Base-by-base conservation (phyloP, 495 filamentous ascomycete genomes). In the Aspergillus bertholletiae region DNA sequence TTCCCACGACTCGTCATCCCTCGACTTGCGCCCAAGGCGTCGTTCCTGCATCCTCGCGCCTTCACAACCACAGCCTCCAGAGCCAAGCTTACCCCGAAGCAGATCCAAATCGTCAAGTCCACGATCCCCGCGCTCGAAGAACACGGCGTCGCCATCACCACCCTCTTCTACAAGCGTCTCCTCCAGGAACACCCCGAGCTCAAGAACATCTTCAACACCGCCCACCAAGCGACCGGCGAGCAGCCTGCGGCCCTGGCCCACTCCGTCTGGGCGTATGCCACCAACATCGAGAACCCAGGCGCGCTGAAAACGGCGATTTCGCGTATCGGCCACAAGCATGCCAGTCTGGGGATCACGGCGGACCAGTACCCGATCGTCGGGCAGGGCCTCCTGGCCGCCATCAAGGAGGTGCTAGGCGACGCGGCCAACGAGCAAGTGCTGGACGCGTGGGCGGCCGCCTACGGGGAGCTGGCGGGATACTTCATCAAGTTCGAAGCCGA, bases 291-390 rank as follows among this genome's bases (percentile, higher is more conserved):
- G 59, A 76, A 86, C 67, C 78, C 85, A 1, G 71, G 66, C 51
- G 75, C 73, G 23, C 75, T 88, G 5, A 53, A 64, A n/a, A 68
- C 74, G n/a, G 79, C 82, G 26, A 75, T 88, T 15, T 80, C 81
- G 63, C 79, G 78, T 59, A 87, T 88, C 57, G 79, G 80, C 49
- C 79, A 86, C 60, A 87, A 87, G 67, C 85, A 88, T 58, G 84
- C 79, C 49, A 82, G 77, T 3, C 74, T 88, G n/a, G 78, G 80
- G 54, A 78, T 88, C 47, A 65, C 73, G 39, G 74, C 85, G 5
- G 81, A 76, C 22, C 83, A 86, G 35, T 88, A 87, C 65, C 70
- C 74, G 37, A 74, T 85, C 35, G 85, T 88, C 22, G 85, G 83
- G 30, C 69, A 71, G 53, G 71, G 83, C 61, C 76, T 88, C 12